Percentiles rank a stretch among this genome's conserved stretches.
phyloP scores from a whole-genome alignment of 2,329 filamentous ascomycete genomes.

The Myriosclerotinia curreyana region DNA sequence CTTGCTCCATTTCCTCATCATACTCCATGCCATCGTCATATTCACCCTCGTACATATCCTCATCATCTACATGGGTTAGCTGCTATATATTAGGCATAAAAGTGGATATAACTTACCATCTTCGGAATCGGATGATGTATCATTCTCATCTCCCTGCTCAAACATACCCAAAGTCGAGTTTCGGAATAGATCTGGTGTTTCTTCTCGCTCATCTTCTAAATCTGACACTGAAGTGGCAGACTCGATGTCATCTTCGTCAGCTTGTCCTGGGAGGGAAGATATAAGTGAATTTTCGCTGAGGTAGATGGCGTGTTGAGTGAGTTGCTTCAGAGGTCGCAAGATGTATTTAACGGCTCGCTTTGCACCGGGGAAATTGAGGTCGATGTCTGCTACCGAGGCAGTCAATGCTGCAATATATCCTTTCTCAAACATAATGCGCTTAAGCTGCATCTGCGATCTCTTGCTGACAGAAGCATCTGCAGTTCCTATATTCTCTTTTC shows the following conservation, averaged over 20 bases:
- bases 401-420: conserved; percentile 88
- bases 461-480: conserved; percentile 40
- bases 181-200: conserved; percentile 94
- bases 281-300: conserved; percentile 71
- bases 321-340: conserved; percentile 77
- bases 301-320: conserved; percentile 83
- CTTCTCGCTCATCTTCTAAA: conserved; percentile 79
- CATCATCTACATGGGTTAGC: conserved; percentile 60
- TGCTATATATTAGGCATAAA: background rate
- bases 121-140: conserved; percentile 68
- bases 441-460: conserved; percentile 76
- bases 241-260: conserved; percentile 82
- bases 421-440: conserved; percentile 97
- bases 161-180: conserved; percentile 96
- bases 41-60: conserved; percentile 91
- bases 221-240: conserved; percentile 88
- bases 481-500: conserved; percentile 63
- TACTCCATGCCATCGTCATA: conserved; percentile 91
- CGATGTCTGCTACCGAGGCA: conserved; percentile 88
- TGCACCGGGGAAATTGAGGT: conserved; percentile 88
- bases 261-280: conserved; percentile 61
- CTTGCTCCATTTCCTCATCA: conserved; percentile 74
- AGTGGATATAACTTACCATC: conserved; percentile 48
- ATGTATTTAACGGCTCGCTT: conserved; percentile 97
- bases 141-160: conserved; percentile 76